A percentile compares a stretch with the other conserved stretches of the same genome.
Conservation (phyloP, 139 green algal genomes). For the Chlamydomonas asymmetrica region DNA sequence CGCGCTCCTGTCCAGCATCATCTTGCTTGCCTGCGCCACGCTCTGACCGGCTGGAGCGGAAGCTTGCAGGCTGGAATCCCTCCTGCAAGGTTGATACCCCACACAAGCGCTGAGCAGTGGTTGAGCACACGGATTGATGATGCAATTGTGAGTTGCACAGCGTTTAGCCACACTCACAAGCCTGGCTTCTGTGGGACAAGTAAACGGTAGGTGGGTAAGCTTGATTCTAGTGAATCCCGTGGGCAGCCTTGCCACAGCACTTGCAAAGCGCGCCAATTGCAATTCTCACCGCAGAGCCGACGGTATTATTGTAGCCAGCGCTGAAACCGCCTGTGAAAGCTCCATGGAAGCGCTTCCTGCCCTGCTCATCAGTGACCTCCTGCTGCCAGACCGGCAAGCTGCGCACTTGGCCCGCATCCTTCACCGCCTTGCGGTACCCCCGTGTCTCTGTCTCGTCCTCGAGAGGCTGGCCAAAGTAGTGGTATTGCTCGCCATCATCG, state of each 20-base stretch:
- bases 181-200: background rate
- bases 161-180: background rate
- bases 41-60: conserved; percentile 67
- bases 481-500: conserved; percentile 65
- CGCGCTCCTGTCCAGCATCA: too few species aligned
- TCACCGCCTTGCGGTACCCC: conserved; percentile 37
- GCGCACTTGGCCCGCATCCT: conserved; percentile 40
- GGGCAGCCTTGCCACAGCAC: conserved; percentile 8
- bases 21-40: conserved; percentile 38
- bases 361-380: conserved; percentile 82
- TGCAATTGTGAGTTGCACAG: background rate
- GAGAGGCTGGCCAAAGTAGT: conserved; percentile 69
- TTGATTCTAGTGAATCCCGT: too few species aligned
- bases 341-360: conserved; percentile 83
- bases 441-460: conserved; percentile 56
- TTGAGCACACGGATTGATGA: background rate
- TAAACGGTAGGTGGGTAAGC: too few species aligned
- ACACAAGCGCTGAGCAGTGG: too few species aligned
- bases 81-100: too few species aligned
- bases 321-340: conserved; percentile 95
- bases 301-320: conserved; percentile 95
- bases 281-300: conserved; percentile 72
- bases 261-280: too few species aligned
- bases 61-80: conserved; percentile 80
- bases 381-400: conserved; percentile 62